Base-by-base conservation (phyloP, 2,329 filamentous ascomycete genomes). In the Raffaelea albimanens region DNA sequence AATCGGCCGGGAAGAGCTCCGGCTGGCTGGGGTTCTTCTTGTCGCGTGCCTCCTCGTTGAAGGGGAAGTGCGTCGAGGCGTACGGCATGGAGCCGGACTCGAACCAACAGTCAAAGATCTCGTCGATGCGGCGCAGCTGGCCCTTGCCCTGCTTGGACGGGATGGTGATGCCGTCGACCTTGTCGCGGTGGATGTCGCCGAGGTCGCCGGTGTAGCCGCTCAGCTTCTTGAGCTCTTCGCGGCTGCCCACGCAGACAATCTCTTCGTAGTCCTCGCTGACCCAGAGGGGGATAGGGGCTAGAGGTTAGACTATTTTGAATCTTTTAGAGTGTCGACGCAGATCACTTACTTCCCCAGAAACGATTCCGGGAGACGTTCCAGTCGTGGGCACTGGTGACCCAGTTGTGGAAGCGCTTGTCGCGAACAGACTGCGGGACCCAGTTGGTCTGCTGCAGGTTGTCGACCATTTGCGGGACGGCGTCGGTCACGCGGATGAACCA, bases 361-460 rank as follows among this genome's bases (percentile, higher is more conserved):
- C 91, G 79, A 64, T 95, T 95, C 55, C 91, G 77, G 46, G 88
- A 93, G 29, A 97, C 85, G 61, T 95, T 95, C 91, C 91, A 97
- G 65, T 97, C 91, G 50, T 85, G 83, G 14, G 91, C 90, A 61
- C 91, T 91, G 50, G 77, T 72, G 53, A 97, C 91, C 91, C 91
- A 96, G 67, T 82, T 93, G 41, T 83, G 79, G 58, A 97, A 97
- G 14, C 91, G 82, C 61, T 83, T 86, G 58, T 95, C 90, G 65
- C 95, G 95, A 52, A 97, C 89, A 57, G 87, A 86, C 1, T 77
- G 81, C 2, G 91, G 91, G 1, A 95, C 88, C 91, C 91, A 97
- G 61, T 94, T 86, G 8, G 89, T 93, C 14, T 78, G 77, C 59
- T 95, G 84, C 50, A 96, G 90, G 56, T 91, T 93, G 57, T 87